Evolutionary conservation across 768 basidiomycete species (phyloP).

Genomic region (Russula ochroleuca): DNA sequence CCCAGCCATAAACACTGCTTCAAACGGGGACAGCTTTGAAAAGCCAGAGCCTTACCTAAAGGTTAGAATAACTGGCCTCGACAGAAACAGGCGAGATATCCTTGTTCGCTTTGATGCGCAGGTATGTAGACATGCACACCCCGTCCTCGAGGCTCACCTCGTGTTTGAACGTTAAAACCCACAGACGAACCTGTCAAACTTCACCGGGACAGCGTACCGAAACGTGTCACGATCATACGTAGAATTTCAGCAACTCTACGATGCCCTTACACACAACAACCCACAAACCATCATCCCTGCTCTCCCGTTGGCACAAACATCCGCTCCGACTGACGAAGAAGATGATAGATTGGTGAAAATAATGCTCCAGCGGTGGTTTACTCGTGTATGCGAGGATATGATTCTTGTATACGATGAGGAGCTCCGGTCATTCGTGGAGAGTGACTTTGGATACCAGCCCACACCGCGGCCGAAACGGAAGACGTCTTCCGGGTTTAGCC

Average conservation of each 20-base stretch:
- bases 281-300: conserved; percentile 97
- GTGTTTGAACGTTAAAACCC: neutral
- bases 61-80: conserved; percentile 84
- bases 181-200: conserved; percentile 92
- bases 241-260: conserved; percentile 93
- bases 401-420: conserved; percentile 90
- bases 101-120: conserved; percentile 93
- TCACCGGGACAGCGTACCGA: conserved; percentile 81
- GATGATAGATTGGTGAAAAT: conserved; percentile 94
- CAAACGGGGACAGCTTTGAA: conserved; percentile 71
- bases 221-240: conserved; percentile 93
- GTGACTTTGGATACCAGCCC: conserved; percentile 94
- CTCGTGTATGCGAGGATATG: conserved; percentile 87
- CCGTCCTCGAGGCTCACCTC: conserved; percentile 4
- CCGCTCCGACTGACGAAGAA: conserved; percentile 96
- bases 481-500: conserved; percentile 64
- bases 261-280: conserved; percentile 81
- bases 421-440: conserved; percentile 90
- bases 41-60: conserved; percentile 79
- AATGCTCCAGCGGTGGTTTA: conserved; percentile 93
- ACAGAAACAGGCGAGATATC: conserved; percentile 92
- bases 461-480: conserved; percentile 73
- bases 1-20: conserved; percentile 56
- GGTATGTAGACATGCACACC: conserved; percentile 44
- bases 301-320: conserved; percentile 92